These are phyloP conservation scores for Sporodiniella umbellata DNA, from an alignment of 371 early-diverging fungal species.

Conservation along the genomic window DNA sequence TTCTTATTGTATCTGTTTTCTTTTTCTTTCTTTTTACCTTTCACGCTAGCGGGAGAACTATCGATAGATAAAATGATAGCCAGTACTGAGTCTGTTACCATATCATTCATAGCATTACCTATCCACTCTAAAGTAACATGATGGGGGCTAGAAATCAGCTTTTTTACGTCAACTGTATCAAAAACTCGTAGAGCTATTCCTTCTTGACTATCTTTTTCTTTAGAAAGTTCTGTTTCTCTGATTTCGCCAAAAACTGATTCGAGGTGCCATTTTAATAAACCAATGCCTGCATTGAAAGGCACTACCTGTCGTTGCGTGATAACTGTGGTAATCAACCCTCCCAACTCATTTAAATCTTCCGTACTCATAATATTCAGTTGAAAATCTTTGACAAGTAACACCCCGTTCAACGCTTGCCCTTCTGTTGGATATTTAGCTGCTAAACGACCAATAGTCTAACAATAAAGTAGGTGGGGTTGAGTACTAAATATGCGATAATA, in stretches of 20 bases:
- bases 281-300: slow-evolving; percentile 74
- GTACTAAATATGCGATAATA: neutral
- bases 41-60: slow-evolving; percentile 89
- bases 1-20: too few species aligned
- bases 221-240: slow-evolving; percentile 23
- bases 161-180: slow-evolving; percentile 73
- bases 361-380: slow-evolving; percentile 83
- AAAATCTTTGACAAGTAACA: slow-evolving; percentile 89
- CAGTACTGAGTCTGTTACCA: slow-evolving; percentile 93
- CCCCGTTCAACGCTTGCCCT: slow-evolving; percentile 69
- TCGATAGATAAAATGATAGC: slow-evolving; percentile 86
- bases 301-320: slow-evolving; percentile 81
- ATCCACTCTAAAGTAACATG: slow-evolving; percentile 88
- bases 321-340: slow-evolving; percentile 72
- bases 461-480: neutral
- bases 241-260: slow-evolving; percentile 89
- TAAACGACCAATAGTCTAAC: slow-evolving; percentile 78
- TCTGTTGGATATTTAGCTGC: slow-evolving; percentile 69
- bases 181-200: slow-evolving; percentile 62
- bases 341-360: slow-evolving; percentile 75
- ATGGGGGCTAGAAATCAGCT: slow-evolving; percentile 43
- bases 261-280: slow-evolving; percentile 84
- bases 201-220: slow-evolving; percentile 19
- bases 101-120: slow-evolving; percentile 89
- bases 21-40: slow-evolving; percentile 41